Conservation (phyloP, 208 protist species). For the Crithidia fasciculata region DNA sequence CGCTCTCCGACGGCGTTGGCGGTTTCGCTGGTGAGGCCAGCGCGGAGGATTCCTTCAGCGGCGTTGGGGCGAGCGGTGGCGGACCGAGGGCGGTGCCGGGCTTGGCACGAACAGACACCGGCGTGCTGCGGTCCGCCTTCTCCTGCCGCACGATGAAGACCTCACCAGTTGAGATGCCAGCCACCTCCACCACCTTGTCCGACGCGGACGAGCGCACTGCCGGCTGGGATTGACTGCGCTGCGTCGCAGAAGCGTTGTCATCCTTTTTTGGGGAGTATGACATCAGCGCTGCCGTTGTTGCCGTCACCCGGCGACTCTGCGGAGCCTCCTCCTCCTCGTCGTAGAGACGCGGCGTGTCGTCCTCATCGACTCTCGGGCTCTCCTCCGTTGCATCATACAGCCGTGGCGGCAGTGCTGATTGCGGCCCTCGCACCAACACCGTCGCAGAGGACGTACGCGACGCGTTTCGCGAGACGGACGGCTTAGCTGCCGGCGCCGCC, state of each 20-base stretch:
- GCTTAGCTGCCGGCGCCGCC: neutral
- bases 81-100: neutral
- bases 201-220: neutral
- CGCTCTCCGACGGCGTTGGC: neutral
- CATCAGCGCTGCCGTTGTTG: neutral
- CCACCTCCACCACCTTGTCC: slow-evolving; percentile 15
- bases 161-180: slow-evolving; percentile 22
- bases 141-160: slow-evolving; percentile 31
- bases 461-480: neutral
- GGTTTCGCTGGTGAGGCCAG: neutral
- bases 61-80: slow-evolving; percentile 2
- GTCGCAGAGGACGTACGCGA: neutral
- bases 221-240: neutral
- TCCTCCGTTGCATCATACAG: too few relatives aligned
- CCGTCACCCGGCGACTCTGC: neutral
- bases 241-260: neutral
- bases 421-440: neutral
- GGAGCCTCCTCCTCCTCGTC: slow-evolving; percentile 15
- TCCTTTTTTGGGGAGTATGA: neutral
- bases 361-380: neutral
- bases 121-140: neutral
- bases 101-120: slow-evolving; percentile 5
- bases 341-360: slow-evolving; percentile 4
- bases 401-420: neutral
- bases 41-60: neutral